Evolutionary conservation across 2,329 filamentous ascomycete species (phyloP).

Genomic region (Akanthomyces muscarius): DNA sequence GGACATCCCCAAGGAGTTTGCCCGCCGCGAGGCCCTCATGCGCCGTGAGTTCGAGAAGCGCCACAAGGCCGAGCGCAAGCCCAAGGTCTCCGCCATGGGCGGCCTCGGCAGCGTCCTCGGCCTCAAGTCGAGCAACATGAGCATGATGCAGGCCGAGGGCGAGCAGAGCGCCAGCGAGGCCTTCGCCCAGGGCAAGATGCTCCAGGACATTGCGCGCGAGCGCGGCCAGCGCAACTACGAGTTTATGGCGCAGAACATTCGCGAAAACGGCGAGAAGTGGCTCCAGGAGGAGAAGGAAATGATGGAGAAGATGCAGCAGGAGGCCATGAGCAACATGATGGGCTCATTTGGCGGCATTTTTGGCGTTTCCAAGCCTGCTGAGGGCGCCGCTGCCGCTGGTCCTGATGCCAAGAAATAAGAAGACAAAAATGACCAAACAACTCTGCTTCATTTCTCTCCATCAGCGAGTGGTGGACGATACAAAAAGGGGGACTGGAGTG

Average conservation of each 20-base stretch:
- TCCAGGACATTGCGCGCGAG: constrained; percentile 91
- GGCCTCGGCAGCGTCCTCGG: constrained; percentile 70
- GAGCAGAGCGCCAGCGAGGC: constrained; percentile 71
- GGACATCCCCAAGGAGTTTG: constrained; percentile 86
- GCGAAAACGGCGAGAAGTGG: constrained; percentile 92
- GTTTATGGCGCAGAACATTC: constrained; percentile 82
- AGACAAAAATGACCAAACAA: not conserved
- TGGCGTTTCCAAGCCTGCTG: constrained; percentile 23
- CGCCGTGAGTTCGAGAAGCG: constrained; percentile 81
- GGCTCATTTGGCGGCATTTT: constrained; percentile 53
- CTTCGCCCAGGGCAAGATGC: constrained; percentile 90
- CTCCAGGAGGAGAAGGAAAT: constrained; percentile 86
- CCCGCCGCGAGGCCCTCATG: constrained; percentile 78
- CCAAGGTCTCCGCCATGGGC: constrained; percentile 57
- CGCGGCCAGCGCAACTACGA: constrained; percentile 88
- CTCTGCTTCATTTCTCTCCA: not conserved
- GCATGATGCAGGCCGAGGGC: constrained; percentile 56
- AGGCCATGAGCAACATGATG: constrained; percentile 91
- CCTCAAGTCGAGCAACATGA: constrained; percentile 67
- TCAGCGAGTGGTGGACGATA: not conserved
- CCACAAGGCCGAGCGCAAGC: constrained; percentile 59
- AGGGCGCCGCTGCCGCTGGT: not conserved
- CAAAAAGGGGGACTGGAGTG: not conserved
- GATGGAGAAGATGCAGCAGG: constrained; percentile 84
- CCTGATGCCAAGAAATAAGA: constrained; percentile 14